These are phyloP conservation scores for Ramularia collo-cygni DNA, from an alignment of 2,329 filamentous ascomycete genomes.

Conservation along the genomic window DNA sequence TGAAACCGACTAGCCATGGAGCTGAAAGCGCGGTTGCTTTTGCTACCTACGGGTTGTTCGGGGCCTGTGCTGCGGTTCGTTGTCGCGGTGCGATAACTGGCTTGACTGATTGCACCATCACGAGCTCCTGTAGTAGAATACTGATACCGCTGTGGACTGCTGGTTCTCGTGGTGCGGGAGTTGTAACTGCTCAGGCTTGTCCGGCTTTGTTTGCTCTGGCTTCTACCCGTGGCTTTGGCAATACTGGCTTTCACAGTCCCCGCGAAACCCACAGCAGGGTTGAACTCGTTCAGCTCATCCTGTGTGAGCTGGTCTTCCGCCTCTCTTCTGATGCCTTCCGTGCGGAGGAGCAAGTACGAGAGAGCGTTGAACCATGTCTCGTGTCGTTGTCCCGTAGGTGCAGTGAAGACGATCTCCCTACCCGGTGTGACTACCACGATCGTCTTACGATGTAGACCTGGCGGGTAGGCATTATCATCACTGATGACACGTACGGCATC, in stretches of 20 bases:
- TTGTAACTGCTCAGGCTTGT: slow-evolving; percentile 36
- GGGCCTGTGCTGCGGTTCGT: slow-evolving; percentile 3
- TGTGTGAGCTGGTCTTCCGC: slow-evolving; percentile 52
- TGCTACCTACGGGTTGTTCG: slow-evolving; percentile 5
- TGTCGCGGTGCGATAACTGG: slow-evolving; percentile 8
- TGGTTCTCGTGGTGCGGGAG: slow-evolving; percentile 55
- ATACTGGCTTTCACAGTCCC: slow-evolving; percentile 41
- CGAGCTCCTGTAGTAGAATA: slow-evolving; percentile 7
- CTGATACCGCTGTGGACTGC: slow-evolving; percentile 47
- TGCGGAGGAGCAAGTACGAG: slow-evolving; percentile 82
- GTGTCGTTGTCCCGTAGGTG: slow-evolving; percentile 84
- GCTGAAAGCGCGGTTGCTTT: slow-evolving; percentile 23
- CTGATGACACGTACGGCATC: slow-evolving; percentile 86
- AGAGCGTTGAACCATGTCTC: slow-evolving; percentile 99
- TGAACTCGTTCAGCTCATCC: slow-evolving; percentile 69
- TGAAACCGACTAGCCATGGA: slow-evolving; percentile 21
- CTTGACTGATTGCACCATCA: slow-evolving; percentile 1
- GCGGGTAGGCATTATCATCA: slow-evolving; percentile 92
- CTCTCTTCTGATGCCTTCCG: slow-evolving; percentile 40
- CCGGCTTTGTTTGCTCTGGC: slow-evolving; percentile 27
- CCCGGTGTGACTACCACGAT: slow-evolving; percentile 84
- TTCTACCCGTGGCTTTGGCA: slow-evolving; percentile 48
- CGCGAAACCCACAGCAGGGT: slow-evolving; percentile 45
- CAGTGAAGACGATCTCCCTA: slow-evolving; percentile 86
- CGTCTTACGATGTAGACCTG: slow-evolving; percentile 90